Evolutionary conservation across 805 yeast species (phyloP).

Genomic region (Saccharomycopsis oosterbeekiorum): DNA sequence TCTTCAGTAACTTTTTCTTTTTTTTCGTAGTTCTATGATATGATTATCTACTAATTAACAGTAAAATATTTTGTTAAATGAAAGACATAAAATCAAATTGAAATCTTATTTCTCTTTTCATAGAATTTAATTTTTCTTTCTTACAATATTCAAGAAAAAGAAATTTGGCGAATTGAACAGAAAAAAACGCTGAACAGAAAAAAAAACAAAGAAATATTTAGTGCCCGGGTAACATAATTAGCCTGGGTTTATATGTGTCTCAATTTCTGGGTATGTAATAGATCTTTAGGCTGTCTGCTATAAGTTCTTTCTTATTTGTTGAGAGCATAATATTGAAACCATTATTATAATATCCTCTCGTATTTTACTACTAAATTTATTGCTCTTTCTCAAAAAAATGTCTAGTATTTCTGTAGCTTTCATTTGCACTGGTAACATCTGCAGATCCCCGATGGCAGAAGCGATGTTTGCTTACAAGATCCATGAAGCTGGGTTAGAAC

Average conservation of each 20-base stretch:
- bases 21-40: neutral
- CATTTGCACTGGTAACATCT: constrained; percentile 15
- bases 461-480: constrained; percentile 13
- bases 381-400: neutral
- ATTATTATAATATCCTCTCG: too few species aligned
- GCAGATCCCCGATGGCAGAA: constrained; percentile 17
- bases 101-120: too few species aligned
- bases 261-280: neutral
- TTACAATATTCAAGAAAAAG: too few species aligned
- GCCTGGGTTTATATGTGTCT: neutral
- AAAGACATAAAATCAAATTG: too few species aligned
- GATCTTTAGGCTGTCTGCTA: neutral
- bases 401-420: constrained; percentile 10
- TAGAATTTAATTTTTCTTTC: too few species aligned
- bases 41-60: neutral
- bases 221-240: neutral
- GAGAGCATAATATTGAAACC: too few species aligned
- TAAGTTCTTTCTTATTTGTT: too few species aligned
- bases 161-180: neutral
- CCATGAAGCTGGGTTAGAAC: neutral
- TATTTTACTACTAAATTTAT: neutral
- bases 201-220: neutral
- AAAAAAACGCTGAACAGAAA: too few species aligned
- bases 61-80: too few species aligned
- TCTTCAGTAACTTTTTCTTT: neutral